Conservation (phyloP, 352 stramenopile species). For the Pythium diclinum region DNA sequence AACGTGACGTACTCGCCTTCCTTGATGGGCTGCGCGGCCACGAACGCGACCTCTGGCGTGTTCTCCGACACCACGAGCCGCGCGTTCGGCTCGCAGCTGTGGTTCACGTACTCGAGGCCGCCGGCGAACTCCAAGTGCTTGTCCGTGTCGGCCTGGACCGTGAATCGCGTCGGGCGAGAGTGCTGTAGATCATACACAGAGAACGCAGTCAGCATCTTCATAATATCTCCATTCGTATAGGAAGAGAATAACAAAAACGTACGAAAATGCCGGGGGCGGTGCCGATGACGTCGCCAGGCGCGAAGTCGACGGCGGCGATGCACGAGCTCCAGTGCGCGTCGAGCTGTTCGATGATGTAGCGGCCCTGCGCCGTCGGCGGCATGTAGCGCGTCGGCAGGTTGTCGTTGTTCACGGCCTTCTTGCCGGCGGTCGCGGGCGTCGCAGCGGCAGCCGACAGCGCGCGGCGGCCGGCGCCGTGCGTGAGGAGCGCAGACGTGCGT, state of each 20-base stretch:
- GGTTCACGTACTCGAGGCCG: conserved; percentile 86
- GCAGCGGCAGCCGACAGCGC: conserved; percentile 39
- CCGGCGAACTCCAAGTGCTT: conserved; percentile 85
- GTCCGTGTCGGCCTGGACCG: conserved; percentile 67
- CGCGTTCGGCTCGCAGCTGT: conserved; percentile 85
- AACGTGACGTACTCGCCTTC: conserved; percentile 79
- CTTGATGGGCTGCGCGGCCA: conserved; percentile 71
- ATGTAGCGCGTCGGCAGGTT: conserved; percentile 49
- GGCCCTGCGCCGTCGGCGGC: conserved; percentile 52
- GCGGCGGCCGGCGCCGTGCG: conserved; percentile 29
- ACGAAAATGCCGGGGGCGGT: conserved; percentile 67
- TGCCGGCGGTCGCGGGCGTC: conserved; percentile 27
- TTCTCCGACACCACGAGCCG: conserved; percentile 75
- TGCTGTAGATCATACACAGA: conserved; percentile 29
- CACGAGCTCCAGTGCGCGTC: conserved; percentile 73
- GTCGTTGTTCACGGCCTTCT: conserved; percentile 16
- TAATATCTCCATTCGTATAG: neutral
- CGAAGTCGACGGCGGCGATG: conserved; percentile 65
- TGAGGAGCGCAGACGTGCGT: neutral
- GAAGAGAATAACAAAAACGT: conserved; percentile 21
- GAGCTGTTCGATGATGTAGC: conserved; percentile 68
- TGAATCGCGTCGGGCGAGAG: conserved; percentile 73
- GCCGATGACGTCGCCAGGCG: conserved; percentile 62
- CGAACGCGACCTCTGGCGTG: conserved; percentile 65
- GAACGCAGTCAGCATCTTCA: neutral